Evolutionary conservation across 305 asterid genomes (phyloP), one percentile per base, ranked within the genome.

Genomic region (Fraxinus floribunda): DNA sequence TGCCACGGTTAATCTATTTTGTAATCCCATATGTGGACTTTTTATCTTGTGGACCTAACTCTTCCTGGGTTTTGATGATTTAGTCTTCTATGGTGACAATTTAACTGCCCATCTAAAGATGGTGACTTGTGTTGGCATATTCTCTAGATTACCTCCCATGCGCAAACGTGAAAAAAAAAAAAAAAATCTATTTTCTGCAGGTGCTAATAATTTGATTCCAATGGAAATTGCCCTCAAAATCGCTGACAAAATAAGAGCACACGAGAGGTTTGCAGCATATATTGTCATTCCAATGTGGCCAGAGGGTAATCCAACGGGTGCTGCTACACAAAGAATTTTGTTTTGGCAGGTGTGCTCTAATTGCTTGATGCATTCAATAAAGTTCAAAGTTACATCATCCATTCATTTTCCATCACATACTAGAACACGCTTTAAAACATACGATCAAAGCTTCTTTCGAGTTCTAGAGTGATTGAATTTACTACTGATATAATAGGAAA

Each of bases 271-370:
- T 84, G 96, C 99, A 2, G 99, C 90, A 79, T 96, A 96, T 80
- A 91, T 96, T 35, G 93, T 96, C 82, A 86, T 96, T 83, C 99
- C 99, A 30, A 97, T 94, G 99, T 97, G 99, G 98, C 99, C 99
- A 26, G 99, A 97, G 89, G 99, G 99, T 84, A 91, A 93, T 89
- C 99, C 99, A 52, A 94, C 99, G 1, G 97, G 97, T 35, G 92
- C 92, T 86, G 97, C 98, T 44, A 94, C 97, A 22, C 99, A 96
- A 75, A 90, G 99, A 86, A 94, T 96, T 83, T 89, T 96, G 80
- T 96, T 90, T 87, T 96, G 99, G 99, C 99, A 95, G 99, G 99
- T 94, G 66, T 20, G 79, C 80, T 26, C 72, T 73, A 22, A 70
- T 57, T 78, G 44, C 26, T 71, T 32, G 7, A 55, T 24, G 57